Percentiles rank a stretch among this genome's conserved stretches.
Conservation (phyloP, 148 eudicot species). For the Agrostemma githago region DNA sequence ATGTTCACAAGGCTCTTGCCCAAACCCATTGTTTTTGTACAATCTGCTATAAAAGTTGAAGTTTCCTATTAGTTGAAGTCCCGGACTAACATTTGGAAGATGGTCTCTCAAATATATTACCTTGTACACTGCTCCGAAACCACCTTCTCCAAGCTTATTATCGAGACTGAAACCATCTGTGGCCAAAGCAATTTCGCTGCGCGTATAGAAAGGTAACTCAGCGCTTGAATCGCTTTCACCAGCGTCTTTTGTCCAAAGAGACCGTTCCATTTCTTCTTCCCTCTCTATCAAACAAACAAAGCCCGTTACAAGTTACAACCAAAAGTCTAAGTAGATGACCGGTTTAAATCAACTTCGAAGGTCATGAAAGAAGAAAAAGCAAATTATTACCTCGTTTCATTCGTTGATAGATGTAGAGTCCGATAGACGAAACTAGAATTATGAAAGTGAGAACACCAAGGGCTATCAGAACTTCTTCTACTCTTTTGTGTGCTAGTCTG, state of each 20-base stretch:
- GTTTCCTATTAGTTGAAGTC: too few species aligned
- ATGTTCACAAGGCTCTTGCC: too few species aligned
- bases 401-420: constrained; percentile 22
- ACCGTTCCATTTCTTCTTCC: constrained; percentile 23
- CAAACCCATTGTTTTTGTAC: too few species aligned
- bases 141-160: constrained; percentile 40
- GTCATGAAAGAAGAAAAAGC: too few species aligned
- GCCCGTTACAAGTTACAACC: too few species aligned
- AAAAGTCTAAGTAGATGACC: neutral
- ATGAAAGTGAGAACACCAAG: constrained; percentile 18
- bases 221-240: constrained; percentile 29
- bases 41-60: too few species aligned
- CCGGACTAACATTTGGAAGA: neutral
- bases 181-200: constrained; percentile 29
- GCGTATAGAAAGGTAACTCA: constrained; percentile 30
- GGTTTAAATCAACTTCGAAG: too few species aligned
- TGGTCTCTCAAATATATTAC: constrained; percentile 1
- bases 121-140: constrained; percentile 36
- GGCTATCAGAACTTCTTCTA: constrained; percentile 22
- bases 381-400: constrained; percentile 32
- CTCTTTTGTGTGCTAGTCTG: constrained; percentile 11
- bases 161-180: constrained; percentile 28
- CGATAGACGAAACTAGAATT: constrained; percentile 12
- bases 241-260: constrained; percentile 23
- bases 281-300: constrained; percentile 6